Evolutionary conservation across 768 basidiomycete species (phyloP), one percentile per base, ranked within the genome.

Genomic region (Panellus pusillus): DNA sequence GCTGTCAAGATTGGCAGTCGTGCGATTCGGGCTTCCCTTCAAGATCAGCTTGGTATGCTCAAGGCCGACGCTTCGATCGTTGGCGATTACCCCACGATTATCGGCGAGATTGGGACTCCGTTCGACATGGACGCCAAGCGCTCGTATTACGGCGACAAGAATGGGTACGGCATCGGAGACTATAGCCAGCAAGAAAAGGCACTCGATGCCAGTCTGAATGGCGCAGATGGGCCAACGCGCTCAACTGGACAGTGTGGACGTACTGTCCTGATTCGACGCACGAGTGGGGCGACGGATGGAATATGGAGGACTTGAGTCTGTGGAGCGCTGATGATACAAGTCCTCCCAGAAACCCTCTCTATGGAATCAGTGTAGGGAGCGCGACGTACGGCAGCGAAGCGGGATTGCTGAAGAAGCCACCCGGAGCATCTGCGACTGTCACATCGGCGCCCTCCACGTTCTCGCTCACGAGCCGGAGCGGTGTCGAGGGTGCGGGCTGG

Each of bases 201-300:
- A n/a, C 77, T 94, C 20, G 93, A 94, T 62, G 92, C 91, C 3
- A 91, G 86, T 61, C 68, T 89, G 63, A 87, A 89, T 58, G 89
- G 79, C 6, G 77, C 81, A 19, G 94, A 97, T 66, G 93, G 91
- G 0, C 66, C 9, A 92, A 92, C 60, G 78, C 69, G 32, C 68
- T 95, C 54, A 91, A 78, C 61, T 96, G 83, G 68, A 93, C 93
- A 42, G 72, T 92, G 9, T 97, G 94, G 94, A 89, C 85, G 31
- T 97, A 95, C 66, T 87, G 88, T 54, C 75, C 89, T 0, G 90
- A 96, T 61, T 86, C 86, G 64, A 77, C 76, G 20, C 92, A 98
- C 65, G 74, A 81, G 65, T 97, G 91, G 91, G 93, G 96, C 13
- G 96, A 99, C 70, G 86, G 86, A 1, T 99, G 95, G 96, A 95